These are phyloP conservation scores for Botrytis elliptica DNA, from an alignment of 2,329 filamentous ascomycete species.

Conservation along the genomic window DNA sequence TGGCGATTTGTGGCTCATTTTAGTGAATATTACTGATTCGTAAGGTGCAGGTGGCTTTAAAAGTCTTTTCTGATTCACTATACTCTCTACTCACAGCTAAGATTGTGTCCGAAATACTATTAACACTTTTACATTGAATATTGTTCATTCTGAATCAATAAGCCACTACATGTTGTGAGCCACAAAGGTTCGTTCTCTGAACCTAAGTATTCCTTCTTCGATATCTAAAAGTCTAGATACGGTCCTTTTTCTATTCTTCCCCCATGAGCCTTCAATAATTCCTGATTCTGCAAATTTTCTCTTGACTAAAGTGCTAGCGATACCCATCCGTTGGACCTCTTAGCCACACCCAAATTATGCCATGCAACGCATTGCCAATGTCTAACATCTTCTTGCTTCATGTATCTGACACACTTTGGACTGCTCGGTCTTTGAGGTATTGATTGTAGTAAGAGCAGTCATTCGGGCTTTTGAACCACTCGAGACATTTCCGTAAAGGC, in stretches of 20 bases:
- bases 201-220: too few relatives aligned
- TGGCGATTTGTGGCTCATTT: not conserved
- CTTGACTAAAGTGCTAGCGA: too few relatives aligned
- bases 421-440: too few relatives aligned
- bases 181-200: not conserved
- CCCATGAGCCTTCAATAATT: not conserved
- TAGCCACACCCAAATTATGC: too few relatives aligned
- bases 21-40: not conserved
- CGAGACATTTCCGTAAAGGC: too few relatives aligned
- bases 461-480: too few relatives aligned
- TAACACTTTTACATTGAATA: not conserved
- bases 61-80: not conserved
- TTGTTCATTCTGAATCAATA: not conserved
- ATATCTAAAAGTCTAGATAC: rapidly evolving
- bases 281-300: too few relatives aligned
- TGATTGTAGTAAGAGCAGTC: too few relatives aligned
- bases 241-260: rapidly evolving
- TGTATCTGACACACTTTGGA: too few relatives aligned
- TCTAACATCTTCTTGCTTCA: too few relatives aligned
- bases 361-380: too few relatives aligned
- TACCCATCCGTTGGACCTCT: too few relatives aligned
- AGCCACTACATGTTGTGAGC: not conserved
- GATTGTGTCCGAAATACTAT: not conserved
- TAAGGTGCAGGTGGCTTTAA: rapidly evolving
- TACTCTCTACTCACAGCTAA: not conserved